Percentiles rank a stretch among this genome's conserved stretches.
Conservation (phyloP, 805 yeast genomes). For the Ogataea wickerhamii region DNA sequence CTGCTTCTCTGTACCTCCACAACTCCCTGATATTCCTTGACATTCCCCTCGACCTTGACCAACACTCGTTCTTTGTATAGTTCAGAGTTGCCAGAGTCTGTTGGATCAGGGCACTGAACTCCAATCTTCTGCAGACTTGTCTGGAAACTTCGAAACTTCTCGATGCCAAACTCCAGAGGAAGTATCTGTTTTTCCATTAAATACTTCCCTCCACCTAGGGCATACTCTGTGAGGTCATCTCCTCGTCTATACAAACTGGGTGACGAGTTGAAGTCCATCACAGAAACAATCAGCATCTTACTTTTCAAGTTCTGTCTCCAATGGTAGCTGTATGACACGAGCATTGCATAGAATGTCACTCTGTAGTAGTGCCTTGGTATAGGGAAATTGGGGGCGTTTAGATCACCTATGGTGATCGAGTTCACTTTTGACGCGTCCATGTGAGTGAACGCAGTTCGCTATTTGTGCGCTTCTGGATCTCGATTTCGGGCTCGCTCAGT, state of each 20-base stretch:
- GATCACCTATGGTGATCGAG: constrained; percentile 3
- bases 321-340: constrained; percentile 13
- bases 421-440: not conserved
- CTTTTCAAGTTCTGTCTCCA: constrained; percentile 1
- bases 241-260: constrained; percentile 1
- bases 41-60: constrained; percentile 18
- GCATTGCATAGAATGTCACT: constrained; percentile 14
- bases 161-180: constrained; percentile 11
- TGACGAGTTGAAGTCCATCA: constrained; percentile 25
- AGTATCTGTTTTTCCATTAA: constrained; percentile 10
- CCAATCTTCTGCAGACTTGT: constrained; percentile 1
- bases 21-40: constrained; percentile 13
- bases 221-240: constrained; percentile 7
- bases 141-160: constrained; percentile 5
- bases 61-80: constrained; percentile 16
- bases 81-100: constrained; percentile 12
- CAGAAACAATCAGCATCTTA: constrained; percentile 7
- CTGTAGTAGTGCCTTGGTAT: constrained; percentile 2
- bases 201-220: constrained; percentile 1
- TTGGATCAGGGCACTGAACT: constrained; percentile 8
- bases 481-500: no score
- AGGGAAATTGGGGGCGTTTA: constrained; percentile 5
- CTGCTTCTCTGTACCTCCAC: constrained; percentile 21
- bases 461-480: no score
- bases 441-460: no score